Evolutionary conservation across 1,284 basidiomycete genomes (phyloP).

Genomic region (Moniliophthora roreri): DNA sequence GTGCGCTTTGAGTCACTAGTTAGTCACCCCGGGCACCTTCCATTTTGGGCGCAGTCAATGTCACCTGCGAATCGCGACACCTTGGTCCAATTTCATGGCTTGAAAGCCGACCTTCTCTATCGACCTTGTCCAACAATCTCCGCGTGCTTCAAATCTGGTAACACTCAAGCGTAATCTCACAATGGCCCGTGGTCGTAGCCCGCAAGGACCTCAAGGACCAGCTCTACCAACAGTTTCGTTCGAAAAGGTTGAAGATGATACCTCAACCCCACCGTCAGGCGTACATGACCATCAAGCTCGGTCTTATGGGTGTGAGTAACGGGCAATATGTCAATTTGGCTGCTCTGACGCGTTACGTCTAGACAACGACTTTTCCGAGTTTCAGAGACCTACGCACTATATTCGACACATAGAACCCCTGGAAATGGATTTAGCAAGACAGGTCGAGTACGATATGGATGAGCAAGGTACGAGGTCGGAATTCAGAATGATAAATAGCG

Average conservation of each 20-base stretch:
- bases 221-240: conserved; percentile 13
- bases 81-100: neutral
- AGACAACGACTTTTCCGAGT: conserved; percentile 69
- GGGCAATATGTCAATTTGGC: neutral
- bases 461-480: conserved; percentile 77
- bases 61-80: neutral
- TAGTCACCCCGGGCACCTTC: too few relatives aligned
- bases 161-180: neutral
- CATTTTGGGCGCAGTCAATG: too few relatives aligned
- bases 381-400: conserved; percentile 80
- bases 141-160: too few relatives aligned
- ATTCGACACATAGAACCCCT: conserved; percentile 93
- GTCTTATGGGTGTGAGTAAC: conserved; percentile 31
- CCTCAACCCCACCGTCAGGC: conserved; percentile 18
- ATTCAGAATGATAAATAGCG: conserved; percentile 5
- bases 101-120: neutral
- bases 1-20: too few relatives aligned
- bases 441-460: conserved; percentile 99
- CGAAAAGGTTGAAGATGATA: conserved; percentile 14
- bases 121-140: too few relatives aligned
- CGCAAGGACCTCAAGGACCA: neutral
- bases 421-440: conserved; percentile 87
- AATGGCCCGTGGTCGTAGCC: conserved; percentile 12
- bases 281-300: conserved; percentile 30
- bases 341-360: neutral